Percentiles rank a stretch among this genome's conserved stretches.
These are phyloP conservation scores for Corylus americana DNA, from an alignment of 306 rosid genomes.

Conservation along the genomic window DNA sequence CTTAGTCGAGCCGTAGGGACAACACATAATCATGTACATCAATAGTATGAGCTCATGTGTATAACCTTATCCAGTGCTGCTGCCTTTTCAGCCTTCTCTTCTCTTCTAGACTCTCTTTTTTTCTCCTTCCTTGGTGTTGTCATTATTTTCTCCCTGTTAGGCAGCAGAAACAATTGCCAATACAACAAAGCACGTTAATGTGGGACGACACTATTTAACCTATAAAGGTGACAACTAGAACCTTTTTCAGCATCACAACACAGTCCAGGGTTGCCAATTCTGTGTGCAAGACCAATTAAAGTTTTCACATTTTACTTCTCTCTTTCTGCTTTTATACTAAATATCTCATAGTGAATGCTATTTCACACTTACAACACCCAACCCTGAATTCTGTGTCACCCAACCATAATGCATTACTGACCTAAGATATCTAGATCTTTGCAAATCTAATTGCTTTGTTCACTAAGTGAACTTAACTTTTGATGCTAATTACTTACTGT, in stretches of 20 bases:
- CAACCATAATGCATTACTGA: neutral
- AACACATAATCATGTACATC: conserved; percentile 14
- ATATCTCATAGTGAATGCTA: neutral
- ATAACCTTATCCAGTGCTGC: conserved; percentile 72
- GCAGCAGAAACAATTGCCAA: conserved; percentile 9
- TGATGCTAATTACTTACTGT: neutral
- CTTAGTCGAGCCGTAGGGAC: conserved; percentile 15
- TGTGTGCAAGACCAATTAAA: neutral
- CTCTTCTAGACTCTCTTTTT: conserved; percentile 87
- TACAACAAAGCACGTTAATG: neutral
- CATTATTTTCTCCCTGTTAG: conserved; percentile 82
- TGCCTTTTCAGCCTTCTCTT: conserved; percentile 80
- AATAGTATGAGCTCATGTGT: conserved; percentile 15
- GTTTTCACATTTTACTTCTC: neutral
- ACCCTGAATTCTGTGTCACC: neutral
- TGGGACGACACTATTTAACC: neutral
- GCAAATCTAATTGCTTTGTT: neutral
- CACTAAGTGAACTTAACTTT: neutral
- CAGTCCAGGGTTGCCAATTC: neutral
- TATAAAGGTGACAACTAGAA: neutral
- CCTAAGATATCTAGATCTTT: neutral
- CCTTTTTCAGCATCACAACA: neutral
- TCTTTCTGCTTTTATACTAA: neutral
- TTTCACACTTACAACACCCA: neutral
- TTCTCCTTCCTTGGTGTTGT: conserved; percentile 79